These are phyloP conservation scores for Fistulinella prunicolor DNA, from an alignment of 768 basidiomycete species.

Conservation along the genomic window DNA sequence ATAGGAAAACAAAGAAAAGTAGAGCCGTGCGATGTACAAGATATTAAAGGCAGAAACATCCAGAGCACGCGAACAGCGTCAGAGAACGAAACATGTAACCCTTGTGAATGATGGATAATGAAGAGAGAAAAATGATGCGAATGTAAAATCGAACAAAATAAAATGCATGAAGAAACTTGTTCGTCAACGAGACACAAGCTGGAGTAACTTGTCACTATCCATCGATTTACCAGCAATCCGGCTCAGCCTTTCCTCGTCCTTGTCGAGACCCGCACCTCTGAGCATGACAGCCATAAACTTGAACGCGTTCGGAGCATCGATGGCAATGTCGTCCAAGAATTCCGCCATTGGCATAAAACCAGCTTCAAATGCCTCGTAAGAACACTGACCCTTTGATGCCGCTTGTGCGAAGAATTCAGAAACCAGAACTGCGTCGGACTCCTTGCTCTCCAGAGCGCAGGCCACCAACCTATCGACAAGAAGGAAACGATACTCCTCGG, in stretches of 20 bases:
- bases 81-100: conserved; percentile 19
- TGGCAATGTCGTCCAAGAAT: conserved; percentile 81
- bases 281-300: conserved; percentile 72
- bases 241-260: conserved; percentile 53
- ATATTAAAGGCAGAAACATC: conserved; percentile 31
- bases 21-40: conserved; percentile 24
- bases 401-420: conserved; percentile 69
- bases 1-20: conserved; percentile 18
- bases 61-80: conserved; percentile 24
- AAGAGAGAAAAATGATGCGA: conserved; percentile 12
- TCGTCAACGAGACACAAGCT: conserved; percentile 46
- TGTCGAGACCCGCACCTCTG: conserved; percentile 58
- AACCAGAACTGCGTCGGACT: conserved; percentile 74
- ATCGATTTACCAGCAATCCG: conserved; percentile 60
- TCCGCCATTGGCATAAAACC: conserved; percentile 71
- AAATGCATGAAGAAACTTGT: conserved; percentile 12
- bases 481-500: conserved; percentile 54
- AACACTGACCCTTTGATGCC: conserved; percentile 56
- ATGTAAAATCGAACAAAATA: conserved; percentile 1
- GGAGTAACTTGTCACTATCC: conserved; percentile 59
- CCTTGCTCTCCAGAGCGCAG: conserved; percentile 77
- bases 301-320: conserved; percentile 89
- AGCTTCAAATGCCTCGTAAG: conserved; percentile 62
- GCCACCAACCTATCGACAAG: conserved; percentile 77
- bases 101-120: conserved; percentile 4